Evolutionary conservation across 2,329 filamentous ascomycete genomes (phyloP), one percentile per base, ranked within the genome.

Genomic region (Orbilia blumenaviensis): DNA sequence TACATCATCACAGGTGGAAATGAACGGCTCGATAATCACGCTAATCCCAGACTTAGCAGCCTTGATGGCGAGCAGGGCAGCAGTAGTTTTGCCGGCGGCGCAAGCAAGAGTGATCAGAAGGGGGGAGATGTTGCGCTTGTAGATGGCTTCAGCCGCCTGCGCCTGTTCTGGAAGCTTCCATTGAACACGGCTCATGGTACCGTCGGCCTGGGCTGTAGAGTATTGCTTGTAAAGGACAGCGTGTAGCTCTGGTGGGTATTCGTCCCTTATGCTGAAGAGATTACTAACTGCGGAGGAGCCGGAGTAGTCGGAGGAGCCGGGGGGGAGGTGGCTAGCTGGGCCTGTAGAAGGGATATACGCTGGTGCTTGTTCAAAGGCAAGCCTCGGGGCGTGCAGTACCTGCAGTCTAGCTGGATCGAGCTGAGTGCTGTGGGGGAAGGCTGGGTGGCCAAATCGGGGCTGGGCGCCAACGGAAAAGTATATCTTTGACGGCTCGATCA

Each of bases 151-250:
- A 3, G 41, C 60, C 9, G 60, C 60, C 14, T 41, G 21, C 6
- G 41, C 60, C 18, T 63, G 60, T 9, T 50, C 38, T 8, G 23
- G 60, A 3, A 61, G 16, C 34, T 61, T 61, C 56, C 56, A 61
- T 16, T 44, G 6, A 21, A 27, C 23, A 2, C 18, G 21, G 23
- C 48, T 52, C 14, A 16, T 32, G 2, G 23, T 52, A 3, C 23
- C 23, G 27, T 25, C 56, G 2, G 4, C 5, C 27, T 23, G 41
- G 8, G 14, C 21, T 4, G 2, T 2, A 16, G 36, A 16, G 41
- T 63, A 48, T 27, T 50, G 41, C 38, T 41, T 21, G 23, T 29
- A 23, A 21, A 63, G 14, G 9, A 32, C 12, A 9, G 9, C 14
- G n/a, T 48, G 41, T 2, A 63, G n/a, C 41, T 32, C 25, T 10